These are phyloP conservation scores for Fonsecaea monophora DNA, from an alignment of 2,329 filamentous ascomycete genomes.

Conservation along the genomic window DNA sequence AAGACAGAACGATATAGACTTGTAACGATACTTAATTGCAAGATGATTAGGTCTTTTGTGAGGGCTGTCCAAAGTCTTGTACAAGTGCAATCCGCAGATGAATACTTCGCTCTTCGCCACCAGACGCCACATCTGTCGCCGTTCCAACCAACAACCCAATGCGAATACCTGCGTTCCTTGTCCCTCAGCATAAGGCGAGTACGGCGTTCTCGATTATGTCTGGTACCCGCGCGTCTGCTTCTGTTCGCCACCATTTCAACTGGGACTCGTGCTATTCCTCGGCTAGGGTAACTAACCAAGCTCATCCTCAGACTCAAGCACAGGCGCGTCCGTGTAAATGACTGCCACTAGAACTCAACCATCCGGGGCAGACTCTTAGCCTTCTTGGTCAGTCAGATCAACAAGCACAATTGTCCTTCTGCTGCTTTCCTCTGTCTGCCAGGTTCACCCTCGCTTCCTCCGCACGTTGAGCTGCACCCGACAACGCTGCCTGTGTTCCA, in stretches of 20 bases:
- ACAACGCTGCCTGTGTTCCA: constrained; percentile 64
- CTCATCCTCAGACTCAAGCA: constrained; percentile 3
- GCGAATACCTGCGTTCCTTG: not conserved
- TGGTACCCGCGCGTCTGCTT: not conserved
- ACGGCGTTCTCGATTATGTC: not conserved
- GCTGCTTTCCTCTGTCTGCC: constrained; percentile 72
- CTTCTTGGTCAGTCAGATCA: constrained; percentile 48
- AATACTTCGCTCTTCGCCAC: not conserved
- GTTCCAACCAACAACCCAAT: not conserved
- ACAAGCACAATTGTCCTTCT: constrained; percentile 92
- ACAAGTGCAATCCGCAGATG: not conserved
- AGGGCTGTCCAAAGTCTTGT: not conserved
- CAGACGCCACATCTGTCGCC: not conserved
- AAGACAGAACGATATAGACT: not conserved
- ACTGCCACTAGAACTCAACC: not conserved
- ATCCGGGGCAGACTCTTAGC: not conserved
- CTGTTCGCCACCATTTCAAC: not conserved
- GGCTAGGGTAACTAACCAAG: not conserved
- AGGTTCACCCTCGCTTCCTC: constrained; percentile 77
- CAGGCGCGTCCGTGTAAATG: not conserved
- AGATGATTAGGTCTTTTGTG: not conserved
- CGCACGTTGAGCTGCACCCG: constrained; percentile 50
- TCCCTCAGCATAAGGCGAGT: not conserved
- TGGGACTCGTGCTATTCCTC: not conserved
- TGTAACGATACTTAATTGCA: not conserved